Conservation (phyloP, 2,329 filamentous ascomycete species). For the Bertia moriformis region DNA sequence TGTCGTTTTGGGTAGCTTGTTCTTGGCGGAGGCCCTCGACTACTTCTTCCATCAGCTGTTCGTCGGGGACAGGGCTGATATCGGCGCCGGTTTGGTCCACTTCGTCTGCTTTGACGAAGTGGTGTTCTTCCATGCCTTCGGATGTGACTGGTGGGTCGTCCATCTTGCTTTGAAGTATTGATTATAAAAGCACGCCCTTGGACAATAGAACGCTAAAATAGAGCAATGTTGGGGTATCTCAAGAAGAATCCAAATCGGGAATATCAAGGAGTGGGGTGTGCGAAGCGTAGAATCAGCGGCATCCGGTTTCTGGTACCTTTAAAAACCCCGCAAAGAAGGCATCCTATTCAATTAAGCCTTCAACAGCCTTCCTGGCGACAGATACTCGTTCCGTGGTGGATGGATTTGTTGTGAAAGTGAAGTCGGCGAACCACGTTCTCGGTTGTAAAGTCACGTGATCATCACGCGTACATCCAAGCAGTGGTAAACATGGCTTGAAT, state of each 20-base stretch:
- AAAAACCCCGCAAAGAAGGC: too few species aligned
- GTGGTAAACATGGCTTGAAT: too few species aligned
- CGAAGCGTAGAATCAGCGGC: too few species aligned
- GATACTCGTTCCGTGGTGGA: too few species aligned
- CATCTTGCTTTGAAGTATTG: conserved; percentile 9
- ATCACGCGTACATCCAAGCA: too few species aligned
- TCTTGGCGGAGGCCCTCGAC: conserved; percentile 19
- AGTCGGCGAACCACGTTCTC: too few species aligned
- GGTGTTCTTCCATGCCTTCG: conserved; percentile 14
- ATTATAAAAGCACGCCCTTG: too few species aligned
- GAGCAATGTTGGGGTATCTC: background rate
- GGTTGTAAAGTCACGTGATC: too few species aligned
- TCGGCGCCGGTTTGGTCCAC: conserved; percentile 29
- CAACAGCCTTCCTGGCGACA: too few species aligned
- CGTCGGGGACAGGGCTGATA: conserved; percentile 25
- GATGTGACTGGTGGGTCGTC: conserved; percentile 9
- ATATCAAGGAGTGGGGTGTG: background rate
- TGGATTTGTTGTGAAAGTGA: too few species aligned
- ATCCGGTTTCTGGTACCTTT: too few species aligned
- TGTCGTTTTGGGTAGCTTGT: conserved; percentile 9
- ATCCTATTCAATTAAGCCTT: too few species aligned
- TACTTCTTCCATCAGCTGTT: conserved; percentile 23
- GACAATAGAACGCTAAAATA: background rate
- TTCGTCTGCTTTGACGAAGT: conserved; percentile 30
- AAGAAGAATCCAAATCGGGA: background rate